phyloP scores from a whole-genome alignment of 129 eudicot genomes.

The Flaveria robusta region DNA sequence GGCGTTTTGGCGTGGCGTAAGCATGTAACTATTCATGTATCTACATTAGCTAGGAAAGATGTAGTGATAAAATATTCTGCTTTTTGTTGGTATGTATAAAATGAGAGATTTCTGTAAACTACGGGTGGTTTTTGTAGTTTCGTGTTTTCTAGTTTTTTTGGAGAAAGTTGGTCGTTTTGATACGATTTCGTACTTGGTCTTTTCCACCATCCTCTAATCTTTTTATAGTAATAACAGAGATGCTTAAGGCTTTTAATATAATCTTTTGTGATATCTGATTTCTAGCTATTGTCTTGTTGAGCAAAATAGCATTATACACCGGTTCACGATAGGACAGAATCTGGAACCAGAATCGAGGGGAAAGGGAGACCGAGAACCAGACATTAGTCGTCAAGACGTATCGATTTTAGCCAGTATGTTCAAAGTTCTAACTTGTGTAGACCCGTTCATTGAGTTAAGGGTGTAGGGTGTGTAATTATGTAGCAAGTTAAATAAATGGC shows the following conservation, averaged over 20 bases:
- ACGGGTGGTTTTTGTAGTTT: neutral
- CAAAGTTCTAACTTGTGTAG: no score
- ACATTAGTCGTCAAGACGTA: neutral
- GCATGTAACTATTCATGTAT: slow-evolving; percentile 25
- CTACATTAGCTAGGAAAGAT: slow-evolving; percentile 6
- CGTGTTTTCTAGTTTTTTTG: neutral
- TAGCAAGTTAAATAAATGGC: no score
- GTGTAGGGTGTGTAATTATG: no score
- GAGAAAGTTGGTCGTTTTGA: neutral
- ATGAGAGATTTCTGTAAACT: neutral
- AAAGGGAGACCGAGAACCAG: no score
- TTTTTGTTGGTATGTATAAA: neutral
- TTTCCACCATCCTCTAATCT: neutral
- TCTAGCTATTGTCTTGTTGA: neutral
- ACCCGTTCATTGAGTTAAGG: no score
- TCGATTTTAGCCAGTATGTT: neutral
- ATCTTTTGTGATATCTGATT: neutral
- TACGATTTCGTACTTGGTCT: neutral
- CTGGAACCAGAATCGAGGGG: neutral
- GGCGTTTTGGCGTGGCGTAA: slow-evolving; percentile 9
- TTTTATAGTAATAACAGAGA: neutral
- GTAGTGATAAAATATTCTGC: neutral
- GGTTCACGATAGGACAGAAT: neutral
- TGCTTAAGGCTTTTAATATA: no score
- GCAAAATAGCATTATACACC: neutral